Conservation (phyloP, 106 monocot genomes). For the Dactylorhiza incarnata region DNA sequence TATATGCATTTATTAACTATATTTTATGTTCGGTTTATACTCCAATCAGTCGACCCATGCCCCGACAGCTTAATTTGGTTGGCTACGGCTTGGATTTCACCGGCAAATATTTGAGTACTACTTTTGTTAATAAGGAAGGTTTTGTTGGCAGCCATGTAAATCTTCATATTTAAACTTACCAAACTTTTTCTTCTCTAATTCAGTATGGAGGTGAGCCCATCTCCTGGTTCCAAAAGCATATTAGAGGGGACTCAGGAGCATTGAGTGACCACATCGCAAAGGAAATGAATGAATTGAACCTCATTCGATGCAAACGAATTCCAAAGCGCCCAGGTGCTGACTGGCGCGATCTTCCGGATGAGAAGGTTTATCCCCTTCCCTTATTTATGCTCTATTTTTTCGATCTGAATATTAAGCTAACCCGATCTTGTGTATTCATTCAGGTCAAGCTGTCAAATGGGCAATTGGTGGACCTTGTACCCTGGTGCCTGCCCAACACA, state of each 20-base stretch:
- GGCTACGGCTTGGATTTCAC: too few relatives aligned
- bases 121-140: too few relatives aligned
- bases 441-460: conserved; percentile 76
- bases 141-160: too few relatives aligned
- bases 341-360: conserved; percentile 94
- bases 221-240: conserved; percentile 96
- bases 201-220: conserved; percentile 74
- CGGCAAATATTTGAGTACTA: too few relatives aligned
- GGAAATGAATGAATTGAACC: conserved; percentile 96
- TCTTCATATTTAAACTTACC: not conserved
- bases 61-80: too few relatives aligned
- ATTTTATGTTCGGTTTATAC: too few relatives aligned
- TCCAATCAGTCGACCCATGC: too few relatives aligned
- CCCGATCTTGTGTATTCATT: not conserved
- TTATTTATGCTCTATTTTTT: not conserved
- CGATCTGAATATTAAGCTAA: not conserved
- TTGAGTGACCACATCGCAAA: conserved; percentile 88
- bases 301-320: conserved; percentile 81
- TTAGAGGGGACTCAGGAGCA: conserved; percentile 43
- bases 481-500: conserved; percentile 94
- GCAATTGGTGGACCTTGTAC: conserved; percentile 75
- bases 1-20: too few relatives aligned
- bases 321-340: conserved; percentile 81
- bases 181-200: conserved; percentile 1
- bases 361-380: conserved; percentile 47